These are phyloP conservation scores for Lagerstroemia speciosa DNA, from an alignment of 345 rosid genomes.

Conservation along the genomic window DNA sequence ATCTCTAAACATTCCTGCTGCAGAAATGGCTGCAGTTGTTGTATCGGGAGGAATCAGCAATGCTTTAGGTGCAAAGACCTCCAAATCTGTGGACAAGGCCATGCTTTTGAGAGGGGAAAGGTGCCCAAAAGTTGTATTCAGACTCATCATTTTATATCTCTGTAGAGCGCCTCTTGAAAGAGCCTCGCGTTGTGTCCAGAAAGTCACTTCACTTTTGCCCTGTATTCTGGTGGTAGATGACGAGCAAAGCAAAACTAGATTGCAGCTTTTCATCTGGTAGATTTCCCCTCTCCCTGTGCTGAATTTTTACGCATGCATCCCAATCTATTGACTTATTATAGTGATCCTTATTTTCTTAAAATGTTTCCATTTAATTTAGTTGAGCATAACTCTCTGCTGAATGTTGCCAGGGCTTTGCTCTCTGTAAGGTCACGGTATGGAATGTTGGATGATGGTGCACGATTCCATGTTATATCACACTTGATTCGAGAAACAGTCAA, in stretches of 20 bases:
- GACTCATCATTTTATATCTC: slow-evolving; percentile 72
- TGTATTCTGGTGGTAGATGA: slow-evolving; percentile 65
- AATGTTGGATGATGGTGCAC: slow-evolving; percentile 74
- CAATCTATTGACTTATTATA: background rate
- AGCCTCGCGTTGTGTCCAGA: slow-evolving; percentile 84
- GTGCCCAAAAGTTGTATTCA: slow-evolving; percentile 80
- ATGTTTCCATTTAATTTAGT: slow-evolving; percentile 9
- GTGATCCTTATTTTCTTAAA: background rate
- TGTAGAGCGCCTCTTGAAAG: slow-evolving; percentile 76
- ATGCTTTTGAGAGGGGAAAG: slow-evolving; percentile 92
- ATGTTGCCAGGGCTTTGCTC: slow-evolving; percentile 59
- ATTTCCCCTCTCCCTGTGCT: slow-evolving; percentile 1
- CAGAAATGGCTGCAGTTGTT: slow-evolving; percentile 98
- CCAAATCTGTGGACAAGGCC: slow-evolving; percentile 77
- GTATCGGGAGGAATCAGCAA: slow-evolving; percentile 90
- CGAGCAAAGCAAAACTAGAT: slow-evolving; percentile 81
- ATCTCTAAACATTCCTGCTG: slow-evolving; percentile 91
- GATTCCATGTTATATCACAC: slow-evolving; percentile 83
- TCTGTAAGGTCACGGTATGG: slow-evolving; percentile 71
- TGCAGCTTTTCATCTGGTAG: slow-evolving; percentile 88
- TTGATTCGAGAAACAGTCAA: slow-evolving; percentile 82
- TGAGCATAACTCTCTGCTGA: slow-evolving; percentile 14
- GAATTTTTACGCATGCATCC: background rate
- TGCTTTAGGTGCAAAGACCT: slow-evolving; percentile 77
- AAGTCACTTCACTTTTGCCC: slow-evolving; percentile 72